phyloP scores from a whole-genome alignment of 345 rosid genomes.

The Lepidium africanum region DNA sequence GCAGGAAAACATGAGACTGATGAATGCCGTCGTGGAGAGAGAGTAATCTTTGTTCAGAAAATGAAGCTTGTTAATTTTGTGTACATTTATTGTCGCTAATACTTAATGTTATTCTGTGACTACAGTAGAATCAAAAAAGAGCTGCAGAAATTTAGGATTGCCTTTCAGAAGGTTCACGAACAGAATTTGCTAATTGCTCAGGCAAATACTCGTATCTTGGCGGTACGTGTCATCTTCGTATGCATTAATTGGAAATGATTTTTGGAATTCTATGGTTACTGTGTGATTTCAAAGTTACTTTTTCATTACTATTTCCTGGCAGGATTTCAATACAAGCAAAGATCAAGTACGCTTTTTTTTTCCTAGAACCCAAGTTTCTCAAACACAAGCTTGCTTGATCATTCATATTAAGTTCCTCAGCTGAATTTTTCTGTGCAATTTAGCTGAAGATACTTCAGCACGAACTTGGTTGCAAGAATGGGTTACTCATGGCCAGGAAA shows the following conservation, averaged over 20 bases:
- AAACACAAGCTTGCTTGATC: constrained; percentile 7
- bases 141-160: constrained; percentile 47
- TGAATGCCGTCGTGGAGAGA: constrained; percentile 42
- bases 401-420: constrained; percentile 1
- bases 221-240: constrained; percentile 31
- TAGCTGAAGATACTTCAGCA: constrained; percentile 61
- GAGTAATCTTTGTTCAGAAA: constrained; percentile 28
- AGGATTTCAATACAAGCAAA: constrained; percentile 64
- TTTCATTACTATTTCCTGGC: constrained; percentile 28
- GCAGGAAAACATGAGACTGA: constrained; percentile 53
- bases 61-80: constrained; percentile 4
- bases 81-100: neutral
- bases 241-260: constrained; percentile 8
- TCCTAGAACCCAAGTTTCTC: constrained; percentile 13
- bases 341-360: constrained; percentile 44
- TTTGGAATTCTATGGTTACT: neutral
- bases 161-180: constrained; percentile 48
- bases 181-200: constrained; percentile 63
- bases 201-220: constrained; percentile 50
- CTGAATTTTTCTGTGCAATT: constrained; percentile 18
- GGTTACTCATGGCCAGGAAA: constrained; percentile 35
- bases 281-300: neutral
- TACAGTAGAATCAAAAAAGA: constrained; percentile 46
- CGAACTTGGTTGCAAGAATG: constrained; percentile 63
- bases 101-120: neutral